Evolutionary conservation across 1,284 basidiomycete species (phyloP).

Genomic region (Microstroma glucosiphilum): DNA sequence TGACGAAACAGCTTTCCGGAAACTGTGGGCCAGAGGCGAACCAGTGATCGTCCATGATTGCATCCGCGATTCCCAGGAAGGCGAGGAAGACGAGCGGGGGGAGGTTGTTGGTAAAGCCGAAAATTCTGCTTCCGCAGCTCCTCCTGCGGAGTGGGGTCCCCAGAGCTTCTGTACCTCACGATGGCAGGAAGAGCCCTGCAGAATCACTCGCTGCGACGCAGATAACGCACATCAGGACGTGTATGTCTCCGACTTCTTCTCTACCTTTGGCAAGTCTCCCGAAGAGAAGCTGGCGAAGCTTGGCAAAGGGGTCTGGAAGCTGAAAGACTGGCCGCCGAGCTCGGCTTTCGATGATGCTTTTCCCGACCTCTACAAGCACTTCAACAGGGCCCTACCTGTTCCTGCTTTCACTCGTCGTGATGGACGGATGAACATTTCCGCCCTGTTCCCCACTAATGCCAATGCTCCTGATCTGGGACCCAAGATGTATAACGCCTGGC

Average conservation of each 20-base stretch:
- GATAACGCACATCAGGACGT: neutral
- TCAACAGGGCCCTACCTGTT: conserved; percentile 72
- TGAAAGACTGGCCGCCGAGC: conserved; percentile 91
- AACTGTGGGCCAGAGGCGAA: conserved; percentile 28
- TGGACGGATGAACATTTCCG: conserved; percentile 75
- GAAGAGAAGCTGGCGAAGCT: conserved; percentile 52
- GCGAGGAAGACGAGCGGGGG: neutral
- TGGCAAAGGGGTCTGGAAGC: conserved; percentile 59
- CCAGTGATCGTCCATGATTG: conserved; percentile 28
- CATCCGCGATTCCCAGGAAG: conserved; percentile 54
- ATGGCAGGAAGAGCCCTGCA: conserved; percentile 58
- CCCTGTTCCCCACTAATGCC: conserved; percentile 74
- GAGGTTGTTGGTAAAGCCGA: neutral
- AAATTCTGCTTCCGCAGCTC: neutral
- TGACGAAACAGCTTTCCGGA: conserved; percentile 16
- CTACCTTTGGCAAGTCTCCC: conserved; percentile 65
- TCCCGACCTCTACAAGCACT: conserved; percentile 81
- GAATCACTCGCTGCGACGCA: conserved; percentile 54
- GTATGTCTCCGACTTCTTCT: conserved; percentile 70
- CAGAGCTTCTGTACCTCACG: neutral
- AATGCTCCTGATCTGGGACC: conserved; percentile 79
- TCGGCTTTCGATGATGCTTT: conserved; percentile 75
- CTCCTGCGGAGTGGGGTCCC: neutral
- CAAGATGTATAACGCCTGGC: conserved; percentile 57
- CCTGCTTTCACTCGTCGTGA: conserved; percentile 82